Conservation (phyloP, 768 basidiomycete species). For the Leucocoprinus birnbaumii region DNA sequence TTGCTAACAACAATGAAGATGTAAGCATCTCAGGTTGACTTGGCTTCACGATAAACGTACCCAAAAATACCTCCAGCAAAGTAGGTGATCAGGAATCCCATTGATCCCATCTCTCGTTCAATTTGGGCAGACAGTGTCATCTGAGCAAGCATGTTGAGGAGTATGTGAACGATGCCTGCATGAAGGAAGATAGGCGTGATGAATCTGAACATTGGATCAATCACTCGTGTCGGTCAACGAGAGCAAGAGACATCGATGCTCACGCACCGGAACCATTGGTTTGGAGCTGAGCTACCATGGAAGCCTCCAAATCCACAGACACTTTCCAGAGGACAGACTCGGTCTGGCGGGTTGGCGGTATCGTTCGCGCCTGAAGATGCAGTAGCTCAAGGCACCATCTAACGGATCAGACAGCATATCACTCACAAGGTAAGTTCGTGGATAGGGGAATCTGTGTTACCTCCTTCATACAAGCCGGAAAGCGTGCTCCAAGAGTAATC, state of each 20-base stretch:
- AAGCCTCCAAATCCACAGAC: constrained; percentile 88
- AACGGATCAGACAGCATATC: not conserved
- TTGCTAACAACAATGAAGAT: constrained; percentile 45
- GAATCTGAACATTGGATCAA: constrained; percentile 66
- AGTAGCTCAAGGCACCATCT: not conserved
- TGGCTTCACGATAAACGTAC: constrained; percentile 29
- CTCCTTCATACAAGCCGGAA: constrained; percentile 88
- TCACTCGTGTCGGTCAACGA: too few relatives aligned
- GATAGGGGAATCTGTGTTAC: constrained; percentile 55
- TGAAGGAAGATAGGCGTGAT: constrained; percentile 90
- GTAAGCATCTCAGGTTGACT: not conserved
- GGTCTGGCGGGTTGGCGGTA: constrained; percentile 73
- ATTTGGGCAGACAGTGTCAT: constrained; percentile 78
- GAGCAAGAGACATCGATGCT: too few relatives aligned
- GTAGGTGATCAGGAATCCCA: constrained; percentile 83
- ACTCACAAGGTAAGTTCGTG: constrained; percentile 58
- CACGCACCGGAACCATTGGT: constrained; percentile 45
- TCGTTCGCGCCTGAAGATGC: constrained; percentile 68
- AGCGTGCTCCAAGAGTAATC: constrained; percentile 87
- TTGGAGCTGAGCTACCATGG: constrained; percentile 33
- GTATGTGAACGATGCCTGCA: constrained; percentile 91
- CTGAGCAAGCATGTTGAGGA: constrained; percentile 90
- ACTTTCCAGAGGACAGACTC: constrained; percentile 71
- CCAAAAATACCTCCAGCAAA: constrained; percentile 93
- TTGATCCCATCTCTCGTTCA: constrained; percentile 89